Evolutionary conservation across 202 grass and related monocot genomes (phyloP).

Genomic region (Dendrocalamus latiflorus): DNA sequence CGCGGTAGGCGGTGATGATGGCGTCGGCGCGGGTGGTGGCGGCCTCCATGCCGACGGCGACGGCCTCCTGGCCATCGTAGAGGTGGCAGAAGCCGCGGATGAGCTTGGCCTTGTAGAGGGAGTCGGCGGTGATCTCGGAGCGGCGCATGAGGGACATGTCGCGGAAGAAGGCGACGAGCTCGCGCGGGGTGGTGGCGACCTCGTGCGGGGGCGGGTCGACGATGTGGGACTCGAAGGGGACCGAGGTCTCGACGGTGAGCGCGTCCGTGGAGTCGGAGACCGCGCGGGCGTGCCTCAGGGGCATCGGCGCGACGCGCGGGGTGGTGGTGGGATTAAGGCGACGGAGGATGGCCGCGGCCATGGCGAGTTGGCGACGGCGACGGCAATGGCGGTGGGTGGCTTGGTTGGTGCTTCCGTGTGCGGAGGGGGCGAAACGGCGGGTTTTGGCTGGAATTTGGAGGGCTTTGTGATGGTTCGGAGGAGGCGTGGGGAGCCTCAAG

Average conservation of each 20-base stretch:
- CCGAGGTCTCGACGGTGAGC: slow-evolving; percentile 82
- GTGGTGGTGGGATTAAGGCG: not conserved
- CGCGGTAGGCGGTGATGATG: slow-evolving; percentile 97
- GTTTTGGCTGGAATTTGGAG: no score
- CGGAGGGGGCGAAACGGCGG: no score
- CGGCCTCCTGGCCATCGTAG: slow-evolving; percentile 96
- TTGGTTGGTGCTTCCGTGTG: no score
- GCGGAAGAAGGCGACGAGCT: slow-evolving; percentile 83
- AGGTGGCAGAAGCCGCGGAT: slow-evolving; percentile 98
- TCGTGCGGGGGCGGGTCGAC: slow-evolving; percentile 75
- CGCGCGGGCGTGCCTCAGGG: slow-evolving; percentile 3
- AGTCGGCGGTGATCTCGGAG: slow-evolving; percentile 92
- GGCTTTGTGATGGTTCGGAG: no score
- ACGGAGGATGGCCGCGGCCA: slow-evolving; percentile 31
- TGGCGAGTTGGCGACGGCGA: not conserved
- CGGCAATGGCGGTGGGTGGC: no score
- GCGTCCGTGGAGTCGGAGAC: slow-evolving; percentile 44
- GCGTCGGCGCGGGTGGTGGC: slow-evolving; percentile 71
- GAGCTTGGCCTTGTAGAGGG: slow-evolving; percentile 99
- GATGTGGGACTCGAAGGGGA: slow-evolving; percentile 77
- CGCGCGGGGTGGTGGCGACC: slow-evolving; percentile 61
- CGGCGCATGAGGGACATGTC: slow-evolving; percentile 91
- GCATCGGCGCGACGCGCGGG: not conserved
- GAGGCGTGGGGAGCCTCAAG: no score
- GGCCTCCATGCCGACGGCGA: slow-evolving; percentile 76